A percentile compares a stretch with the other conserved stretches of the same genome.
These are phyloP conservation scores for Phytophthora kernoviae DNA, from an alignment of 352 stramenopile species.

Conservation along the genomic window DNA sequence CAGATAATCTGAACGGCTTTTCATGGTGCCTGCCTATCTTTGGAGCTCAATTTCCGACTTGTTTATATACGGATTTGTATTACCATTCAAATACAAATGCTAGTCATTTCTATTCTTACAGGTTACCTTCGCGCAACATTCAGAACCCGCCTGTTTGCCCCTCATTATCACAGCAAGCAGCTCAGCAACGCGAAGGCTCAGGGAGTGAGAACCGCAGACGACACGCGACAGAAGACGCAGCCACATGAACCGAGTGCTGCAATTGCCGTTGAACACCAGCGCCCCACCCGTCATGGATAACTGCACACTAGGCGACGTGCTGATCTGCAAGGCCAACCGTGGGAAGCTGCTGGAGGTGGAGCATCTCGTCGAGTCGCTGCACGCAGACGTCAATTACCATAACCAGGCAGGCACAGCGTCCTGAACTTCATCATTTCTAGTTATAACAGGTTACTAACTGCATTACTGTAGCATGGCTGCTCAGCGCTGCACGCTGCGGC, in stretches of 20 bases:
- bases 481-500: slow-evolving; percentile 79
- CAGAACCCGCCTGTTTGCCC: slow-evolving; percentile 19
- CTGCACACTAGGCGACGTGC: slow-evolving; percentile 85
- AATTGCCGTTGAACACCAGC: slow-evolving; percentile 59
- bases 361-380: slow-evolving; percentile 74
- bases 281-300: slow-evolving; percentile 62
- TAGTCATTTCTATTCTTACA: slow-evolving; percentile 11
- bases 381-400: slow-evolving; percentile 86
- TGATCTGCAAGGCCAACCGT: slow-evolving; percentile 86
- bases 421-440: too few species aligned
- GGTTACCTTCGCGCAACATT: slow-evolving; percentile 32
- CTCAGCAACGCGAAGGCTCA: slow-evolving; percentile 13
- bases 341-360: slow-evolving; percentile 83
- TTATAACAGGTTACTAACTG: slow-evolving; percentile 5
- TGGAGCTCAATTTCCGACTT: background rate
- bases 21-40: slow-evolving; percentile 11
- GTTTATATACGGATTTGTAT: background rate
- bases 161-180: slow-evolving; percentile 4
- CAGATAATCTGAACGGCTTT: background rate
- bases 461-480: slow-evolving; percentile 65
- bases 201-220: slow-evolving; percentile 24
- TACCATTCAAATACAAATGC: too few species aligned
- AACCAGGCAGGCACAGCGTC: slow-evolving; percentile 58
- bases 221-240: too few species aligned
- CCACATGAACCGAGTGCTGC: slow-evolving; percentile 65